Conservation (phyloP, 2,329 filamentous ascomycete genomes). For the Arachnomyces sp. region DNA sequence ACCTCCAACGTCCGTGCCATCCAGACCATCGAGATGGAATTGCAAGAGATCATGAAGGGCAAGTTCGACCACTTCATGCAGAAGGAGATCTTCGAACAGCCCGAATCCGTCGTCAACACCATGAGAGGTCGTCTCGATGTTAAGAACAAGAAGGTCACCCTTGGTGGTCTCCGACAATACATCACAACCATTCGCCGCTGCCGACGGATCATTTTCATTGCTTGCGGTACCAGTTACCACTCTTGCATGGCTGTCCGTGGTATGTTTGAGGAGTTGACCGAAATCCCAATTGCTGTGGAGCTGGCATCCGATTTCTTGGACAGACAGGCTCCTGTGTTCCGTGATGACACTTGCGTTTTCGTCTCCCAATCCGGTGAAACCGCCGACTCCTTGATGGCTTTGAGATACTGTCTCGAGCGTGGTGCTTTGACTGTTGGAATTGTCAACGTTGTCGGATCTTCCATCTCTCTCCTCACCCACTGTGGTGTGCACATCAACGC, state of each 20-base stretch:
- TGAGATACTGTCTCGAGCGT: conserved; percentile 95
- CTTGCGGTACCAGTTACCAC: conserved; percentile 96
- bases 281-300: conserved; percentile 96
- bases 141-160: conserved; percentile 86
- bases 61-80: conserved; percentile 99
- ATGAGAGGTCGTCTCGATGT: conserved; percentile 97
- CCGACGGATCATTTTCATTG: conserved; percentile 96
- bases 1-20: conserved; percentile 96
- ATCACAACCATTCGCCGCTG: conserved; percentile 94
- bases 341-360: conserved; percentile 97
- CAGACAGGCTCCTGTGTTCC: conserved; percentile 93
- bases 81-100: conserved; percentile 99
- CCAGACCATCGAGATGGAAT: conserved; percentile 95
- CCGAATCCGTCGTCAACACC: conserved; percentile 97
- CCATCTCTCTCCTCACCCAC: conserved; percentile 96
- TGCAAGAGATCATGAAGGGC: conserved; percentile 99
- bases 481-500: conserved; percentile 99
- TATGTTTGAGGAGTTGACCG: conserved; percentile 93
- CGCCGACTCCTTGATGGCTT: conserved; percentile 91
- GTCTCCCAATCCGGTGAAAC: conserved; percentile 99
- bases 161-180: conserved; percentile 93
- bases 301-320: conserved; percentile 97
- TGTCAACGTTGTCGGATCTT: conserved; percentile 96
- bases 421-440: conserved; percentile 95
- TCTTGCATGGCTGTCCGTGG: conserved; percentile 99